phyloP scores from a whole-genome alignment of 257 asterid genomes.

The Orobanche coerulescens region DNA sequence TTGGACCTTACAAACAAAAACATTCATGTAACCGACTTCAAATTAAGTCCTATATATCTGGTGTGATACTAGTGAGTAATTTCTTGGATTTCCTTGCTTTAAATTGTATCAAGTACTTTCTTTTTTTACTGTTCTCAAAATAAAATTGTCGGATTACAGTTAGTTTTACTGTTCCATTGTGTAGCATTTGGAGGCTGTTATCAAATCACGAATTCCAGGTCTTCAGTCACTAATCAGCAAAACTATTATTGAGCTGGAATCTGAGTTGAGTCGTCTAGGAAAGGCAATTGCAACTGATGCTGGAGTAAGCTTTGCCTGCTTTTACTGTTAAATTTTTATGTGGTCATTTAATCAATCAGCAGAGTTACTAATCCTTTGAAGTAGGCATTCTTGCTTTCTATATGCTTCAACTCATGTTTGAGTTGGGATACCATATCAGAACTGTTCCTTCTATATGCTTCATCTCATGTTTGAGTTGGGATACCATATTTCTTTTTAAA shows the following conservation, averaged over 20 bases:
- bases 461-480: not conserved
- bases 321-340: constrained; percentile 7
- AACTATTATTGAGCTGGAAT: constrained; percentile 80
- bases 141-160: constrained; percentile 3
- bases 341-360: too few species aligned
- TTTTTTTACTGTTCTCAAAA: not conserved
- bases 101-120: not conserved
- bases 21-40: constrained; percentile 1
- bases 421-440: not conserved
- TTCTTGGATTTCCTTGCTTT: not conserved
- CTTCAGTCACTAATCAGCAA: constrained; percentile 95
- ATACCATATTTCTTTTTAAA: not conserved
- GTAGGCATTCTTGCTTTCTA: constrained; percentile 1
- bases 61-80: not conserved
- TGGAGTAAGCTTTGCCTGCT: constrained; percentile 54
- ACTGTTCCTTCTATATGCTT: constrained; percentile 1
- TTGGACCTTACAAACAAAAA: not conserved
- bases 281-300: constrained; percentile 96
- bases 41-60: not conserved
- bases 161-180: constrained; percentile 22
- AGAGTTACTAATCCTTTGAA: too few species aligned
- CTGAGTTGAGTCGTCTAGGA: constrained; percentile 88
- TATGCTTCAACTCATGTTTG: not conserved
- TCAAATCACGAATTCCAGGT: constrained; percentile 97
- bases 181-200: constrained; percentile 95